Conservation (phyloP, 2,329 filamentous ascomycete species). For the Grosmannia clavigera region DNA sequence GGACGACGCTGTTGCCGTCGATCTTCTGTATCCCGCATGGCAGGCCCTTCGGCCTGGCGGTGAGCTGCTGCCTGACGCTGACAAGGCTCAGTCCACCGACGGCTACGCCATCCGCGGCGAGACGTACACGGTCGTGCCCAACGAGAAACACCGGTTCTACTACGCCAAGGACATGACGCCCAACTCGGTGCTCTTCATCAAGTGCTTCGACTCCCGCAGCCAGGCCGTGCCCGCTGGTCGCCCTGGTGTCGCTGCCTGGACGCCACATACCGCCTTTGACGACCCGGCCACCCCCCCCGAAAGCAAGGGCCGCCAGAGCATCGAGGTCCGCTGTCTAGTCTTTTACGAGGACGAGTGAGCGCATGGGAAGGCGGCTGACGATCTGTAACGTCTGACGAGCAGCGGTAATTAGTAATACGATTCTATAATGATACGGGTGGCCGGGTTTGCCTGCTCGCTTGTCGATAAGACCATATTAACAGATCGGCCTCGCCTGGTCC, state of each 20-base stretch:
- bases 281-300: conserved; percentile 40
- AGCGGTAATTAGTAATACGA: no score
- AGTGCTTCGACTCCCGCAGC: conserved; percentile 40
- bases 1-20: conserved; percentile 45
- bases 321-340: conserved; percentile 51
- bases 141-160: conserved; percentile 46
- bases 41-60: conserved; percentile 41
- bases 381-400: no score
- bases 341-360: conserved; percentile 31
- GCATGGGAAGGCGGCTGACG: no score
- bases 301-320: conserved; percentile 40
- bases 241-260: conserved; percentile 31
- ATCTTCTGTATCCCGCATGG: conserved; percentile 48
- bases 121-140: conserved; percentile 47
- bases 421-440: no score
- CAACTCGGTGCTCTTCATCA: conserved; percentile 34
- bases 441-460: no score
- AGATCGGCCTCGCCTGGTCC: no score
- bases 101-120: conserved; percentile 30
- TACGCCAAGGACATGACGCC: conserved; percentile 57
- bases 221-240: conserved; percentile 22
- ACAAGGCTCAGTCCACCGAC: conserved; percentile 25
- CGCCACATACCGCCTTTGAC: conserved; percentile 41
- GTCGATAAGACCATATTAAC: no score
- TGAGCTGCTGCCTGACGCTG: conserved; percentile 36